phyloP scores from a whole-genome alignment of 1,139 yeast species.

The Diutina siamensis region DNA sequence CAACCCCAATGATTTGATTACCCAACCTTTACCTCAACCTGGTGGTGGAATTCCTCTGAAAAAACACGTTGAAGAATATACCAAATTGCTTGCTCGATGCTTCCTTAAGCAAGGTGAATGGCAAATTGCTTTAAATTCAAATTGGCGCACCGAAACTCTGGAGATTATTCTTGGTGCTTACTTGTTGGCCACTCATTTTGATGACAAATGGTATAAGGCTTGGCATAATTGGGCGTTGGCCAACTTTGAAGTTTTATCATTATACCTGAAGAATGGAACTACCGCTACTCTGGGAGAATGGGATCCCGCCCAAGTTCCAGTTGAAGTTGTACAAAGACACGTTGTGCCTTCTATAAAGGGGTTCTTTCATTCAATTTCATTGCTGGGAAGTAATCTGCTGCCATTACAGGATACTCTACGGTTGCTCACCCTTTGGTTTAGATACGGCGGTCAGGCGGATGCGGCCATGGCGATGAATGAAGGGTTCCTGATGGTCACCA shows the following conservation, averaged over 20 bases:
- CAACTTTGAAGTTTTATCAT: constrained; percentile 85
- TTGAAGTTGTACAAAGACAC: constrained; percentile 65
- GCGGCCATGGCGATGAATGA: constrained; percentile 87
- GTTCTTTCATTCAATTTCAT: constrained; percentile 86
- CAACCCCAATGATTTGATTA: constrained; percentile 68
- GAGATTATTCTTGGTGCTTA: constrained; percentile 83
- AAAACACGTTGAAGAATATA: constrained; percentile 70
- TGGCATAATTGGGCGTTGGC: constrained; percentile 99
- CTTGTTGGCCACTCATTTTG: constrained; percentile 88
- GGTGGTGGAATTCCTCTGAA: constrained; percentile 50
- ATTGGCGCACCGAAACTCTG: constrained; percentile 75
- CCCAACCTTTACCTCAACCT: constrained; percentile 76
- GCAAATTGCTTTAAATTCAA: constrained; percentile 72
- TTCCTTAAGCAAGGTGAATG: constrained; percentile 97
- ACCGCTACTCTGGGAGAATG: background rate
- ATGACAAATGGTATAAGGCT: constrained; percentile 89
- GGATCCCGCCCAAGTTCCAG: constrained; percentile 24
- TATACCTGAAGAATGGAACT: constrained; percentile 16
- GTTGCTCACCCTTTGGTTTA: constrained; percentile 86
- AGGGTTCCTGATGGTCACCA: constrained; percentile 80
- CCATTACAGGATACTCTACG: constrained; percentile 72
- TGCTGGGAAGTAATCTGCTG: constrained; percentile 75
- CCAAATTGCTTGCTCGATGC: constrained; percentile 84
- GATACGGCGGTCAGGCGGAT: constrained; percentile 86
- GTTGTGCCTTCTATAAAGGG: constrained; percentile 94